Percentiles rank a stretch among this genome's conserved stretches.
phyloP scores from a whole-genome alignment of 495 filamentous ascomycete species.

The Penicillium cinerascens region DNA sequence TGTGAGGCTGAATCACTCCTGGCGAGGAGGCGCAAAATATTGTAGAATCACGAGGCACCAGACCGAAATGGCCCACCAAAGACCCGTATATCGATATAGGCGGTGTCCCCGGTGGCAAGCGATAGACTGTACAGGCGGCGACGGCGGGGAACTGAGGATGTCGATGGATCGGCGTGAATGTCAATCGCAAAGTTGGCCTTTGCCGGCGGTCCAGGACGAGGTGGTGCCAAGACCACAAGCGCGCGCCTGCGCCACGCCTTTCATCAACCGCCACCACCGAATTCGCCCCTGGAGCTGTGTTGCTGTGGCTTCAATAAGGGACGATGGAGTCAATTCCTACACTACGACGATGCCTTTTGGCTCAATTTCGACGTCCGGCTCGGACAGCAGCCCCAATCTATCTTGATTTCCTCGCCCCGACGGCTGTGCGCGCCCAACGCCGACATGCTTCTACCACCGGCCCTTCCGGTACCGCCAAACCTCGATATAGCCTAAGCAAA shows the following conservation, averaged over 20 bases:
- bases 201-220: constrained; percentile 27
- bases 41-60: neutral
- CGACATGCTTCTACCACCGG: constrained; percentile 31
- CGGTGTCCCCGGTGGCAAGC: neutral
- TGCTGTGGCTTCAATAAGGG: neutral
- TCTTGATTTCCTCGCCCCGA: constrained; percentile 45
- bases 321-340: constrained; percentile 17
- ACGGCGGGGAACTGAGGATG: neutral
- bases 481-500: constrained; percentile 60
- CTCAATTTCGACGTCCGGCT: constrained; percentile 11
- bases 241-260: constrained; percentile 21
- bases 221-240: constrained; percentile 24
- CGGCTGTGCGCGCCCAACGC: constrained; percentile 19
- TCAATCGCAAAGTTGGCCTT: constrained; percentile 25
- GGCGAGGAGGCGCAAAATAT: constrained; percentile 18
- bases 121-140: constrained; percentile 9
- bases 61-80: neutral
- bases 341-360: constrained; percentile 19
- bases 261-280: neutral
- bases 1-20: constrained; percentile 1
- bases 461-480: constrained; percentile 29
- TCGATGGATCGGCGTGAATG: constrained; percentile 2
- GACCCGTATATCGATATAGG: neutral
- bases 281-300: neutral
- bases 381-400: constrained; percentile 23